phyloP scores from a whole-genome alignment of 768 basidiomycete genomes.

The Termitomyces titanicus region DNA sequence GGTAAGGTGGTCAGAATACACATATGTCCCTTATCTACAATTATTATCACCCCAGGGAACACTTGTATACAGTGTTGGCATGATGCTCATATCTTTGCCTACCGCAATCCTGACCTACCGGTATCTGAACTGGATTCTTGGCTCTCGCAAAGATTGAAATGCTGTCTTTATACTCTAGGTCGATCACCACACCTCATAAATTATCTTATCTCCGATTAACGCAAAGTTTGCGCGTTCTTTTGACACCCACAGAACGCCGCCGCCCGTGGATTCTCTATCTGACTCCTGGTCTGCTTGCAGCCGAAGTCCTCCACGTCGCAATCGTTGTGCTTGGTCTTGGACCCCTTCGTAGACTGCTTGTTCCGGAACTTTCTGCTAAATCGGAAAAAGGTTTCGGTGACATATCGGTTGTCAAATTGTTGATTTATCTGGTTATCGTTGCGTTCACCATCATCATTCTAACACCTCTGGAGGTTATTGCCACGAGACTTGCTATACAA shows the following conservation, averaged over 20 bases:
- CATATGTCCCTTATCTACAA: neutral
- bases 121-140: constrained; percentile 32
- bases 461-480: constrained; percentile 77
- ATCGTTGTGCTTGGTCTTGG: constrained; percentile 45
- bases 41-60: constrained; percentile 40
- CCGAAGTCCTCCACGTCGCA: constrained; percentile 45
- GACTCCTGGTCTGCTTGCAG: constrained; percentile 70
- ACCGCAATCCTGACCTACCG: constrained; percentile 74
- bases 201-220: constrained; percentile 59
- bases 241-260: constrained; percentile 79
- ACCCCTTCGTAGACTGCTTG: constrained; percentile 42
- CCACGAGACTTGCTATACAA: constrained; percentile 77
- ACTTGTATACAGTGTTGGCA: constrained; percentile 57
- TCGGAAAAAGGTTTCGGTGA: constrained; percentile 31
- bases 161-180: constrained; percentile 35
- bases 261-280: constrained; percentile 79
- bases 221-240: constrained; percentile 61
- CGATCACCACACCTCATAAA: constrained; percentile 81
- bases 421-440: constrained; percentile 55
- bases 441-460: constrained; percentile 55
- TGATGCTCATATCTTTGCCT: constrained; percentile 65
- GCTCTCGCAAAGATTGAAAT: neutral
- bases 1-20: constrained; percentile 18
- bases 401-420: constrained; percentile 46
- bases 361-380: constrained; percentile 34